Base-by-base conservation (phyloP, 148 eudicot genomes). In the Vaccinium vitisidaea region DNA sequence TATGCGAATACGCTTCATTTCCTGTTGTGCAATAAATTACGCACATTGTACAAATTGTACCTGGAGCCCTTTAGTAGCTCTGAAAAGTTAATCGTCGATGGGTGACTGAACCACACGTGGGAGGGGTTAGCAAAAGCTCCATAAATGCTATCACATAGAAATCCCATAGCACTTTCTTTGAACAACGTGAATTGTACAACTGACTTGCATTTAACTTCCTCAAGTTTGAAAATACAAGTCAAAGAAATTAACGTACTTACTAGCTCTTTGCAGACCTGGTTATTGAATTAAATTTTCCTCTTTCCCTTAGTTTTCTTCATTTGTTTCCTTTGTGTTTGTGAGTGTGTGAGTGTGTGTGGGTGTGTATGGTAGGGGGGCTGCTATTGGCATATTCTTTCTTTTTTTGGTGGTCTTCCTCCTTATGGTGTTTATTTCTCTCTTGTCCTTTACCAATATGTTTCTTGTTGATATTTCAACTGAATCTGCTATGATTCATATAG, bases 401-500 rank as follows among this genome's bases (percentile, higher is more conserved):
- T 14, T 79, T 30, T 13, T n/a, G 27, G 43, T 36, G 83, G 27
- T 48, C 49, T 50, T 2, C 14, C 30, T 8, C 23, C 70, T 9
- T 87, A 32, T 54, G 46, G 21, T 77, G 1, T 80, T 32, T 81
- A 1, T 82, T 70, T 79, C 21, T 81, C 63, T 18, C 6, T 73
- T 48, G 74, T 59, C 52, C 48, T 18, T 16, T 27, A 77, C 1
- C 11, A 71, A 53, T 67, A 61, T 67, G 75, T 80, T 48, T 30
- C 39, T 59, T 39, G 46, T 76, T 39, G 59, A 32, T 21, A 77
- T 74, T 48, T 85, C 46, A 39, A 52, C 61, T 54, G n/a, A 75
- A 74, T 80, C 56, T 71, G 19, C 39, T 74, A 14, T 70, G n/a
- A 61, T 75, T 61, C 19, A 69, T 87, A 73, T 78, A 96, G 99